phyloP scores from a whole-genome alignment of 1,284 basidiomycete species.

The Apiotrichum akiyoshidainum region DNA sequence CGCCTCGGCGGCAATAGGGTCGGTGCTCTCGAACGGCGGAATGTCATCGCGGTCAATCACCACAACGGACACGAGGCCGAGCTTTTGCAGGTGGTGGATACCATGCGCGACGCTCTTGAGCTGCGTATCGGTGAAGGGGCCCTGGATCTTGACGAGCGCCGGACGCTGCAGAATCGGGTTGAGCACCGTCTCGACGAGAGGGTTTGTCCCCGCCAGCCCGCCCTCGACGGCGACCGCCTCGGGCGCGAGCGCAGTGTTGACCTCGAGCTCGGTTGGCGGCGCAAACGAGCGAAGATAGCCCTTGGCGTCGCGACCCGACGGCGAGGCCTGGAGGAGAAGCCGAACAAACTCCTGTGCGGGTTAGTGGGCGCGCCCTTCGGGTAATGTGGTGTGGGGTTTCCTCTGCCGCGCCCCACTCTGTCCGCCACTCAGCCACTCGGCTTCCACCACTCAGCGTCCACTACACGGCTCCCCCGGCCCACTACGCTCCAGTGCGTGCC shows the following conservation, averaged over 20 bases:
- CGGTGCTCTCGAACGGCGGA: conserved; percentile 59
- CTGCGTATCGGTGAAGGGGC: conserved; percentile 93
- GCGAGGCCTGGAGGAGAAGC: conserved; percentile 88
- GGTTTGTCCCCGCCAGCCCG: conserved; percentile 48
- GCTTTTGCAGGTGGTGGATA: conserved; percentile 89
- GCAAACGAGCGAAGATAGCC: conserved; percentile 83
- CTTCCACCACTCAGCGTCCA: too few relatives aligned
- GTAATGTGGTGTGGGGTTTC: too few relatives aligned
- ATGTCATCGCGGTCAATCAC: conserved; percentile 87
- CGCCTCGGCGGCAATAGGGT: conserved; percentile 33
- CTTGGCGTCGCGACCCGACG: conserved; percentile 84
- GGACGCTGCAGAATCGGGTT: conserved; percentile 62
- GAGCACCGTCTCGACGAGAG: conserved; percentile 75
- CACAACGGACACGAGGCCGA: conserved; percentile 91
- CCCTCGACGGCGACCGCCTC: conserved; percentile 22
- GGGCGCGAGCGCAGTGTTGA: conserved; percentile 16
- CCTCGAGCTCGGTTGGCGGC: conserved; percentile 25
- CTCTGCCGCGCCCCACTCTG: too few relatives aligned
- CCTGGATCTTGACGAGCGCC: conserved; percentile 94
- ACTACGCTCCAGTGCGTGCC: too few relatives aligned
- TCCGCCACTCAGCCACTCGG: conserved; percentile 1
- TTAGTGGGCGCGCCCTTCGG: neutral
- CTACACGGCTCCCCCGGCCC: too few relatives aligned
- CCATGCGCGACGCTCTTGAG: conserved; percentile 90
- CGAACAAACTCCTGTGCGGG: conserved; percentile 83